Evolutionary conservation across 805 yeast genomes (phyloP).

Genomic region (Middelhovenomyces tepae): DNA sequence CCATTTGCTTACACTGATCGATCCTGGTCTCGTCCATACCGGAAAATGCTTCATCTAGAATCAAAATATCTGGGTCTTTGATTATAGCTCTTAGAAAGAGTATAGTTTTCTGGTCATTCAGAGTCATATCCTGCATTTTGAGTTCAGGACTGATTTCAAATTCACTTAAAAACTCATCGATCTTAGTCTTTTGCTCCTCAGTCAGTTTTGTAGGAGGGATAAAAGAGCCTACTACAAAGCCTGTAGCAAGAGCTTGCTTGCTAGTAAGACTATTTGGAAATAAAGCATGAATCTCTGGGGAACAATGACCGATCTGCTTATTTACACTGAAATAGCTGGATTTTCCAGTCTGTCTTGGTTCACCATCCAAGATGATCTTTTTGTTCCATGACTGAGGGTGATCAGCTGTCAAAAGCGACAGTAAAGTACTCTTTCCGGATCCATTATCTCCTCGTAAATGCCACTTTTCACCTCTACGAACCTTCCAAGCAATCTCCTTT

Average conservation of each 20-base stretch:
- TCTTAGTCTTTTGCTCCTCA: slow-evolving; percentile 29
- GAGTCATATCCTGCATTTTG: slow-evolving; percentile 44
- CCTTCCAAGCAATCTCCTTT: slow-evolving; percentile 53
- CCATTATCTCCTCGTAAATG: slow-evolving; percentile 87
- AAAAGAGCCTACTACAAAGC: slow-evolving; percentile 61
- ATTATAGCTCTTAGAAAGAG: slow-evolving; percentile 70
- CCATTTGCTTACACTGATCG: slow-evolving; percentile 43
- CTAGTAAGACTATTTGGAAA: slow-evolving; percentile 54
- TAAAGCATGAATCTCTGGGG: slow-evolving; percentile 90
- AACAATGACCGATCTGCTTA: slow-evolving; percentile 68
- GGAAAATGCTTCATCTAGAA: slow-evolving; percentile 88
- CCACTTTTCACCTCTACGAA: slow-evolving; percentile 71
- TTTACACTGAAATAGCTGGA: slow-evolving; percentile 74
- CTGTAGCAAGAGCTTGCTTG: slow-evolving; percentile 57
- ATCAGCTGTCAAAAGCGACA: slow-evolving; percentile 81
- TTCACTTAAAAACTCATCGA: slow-evolving; percentile 39
- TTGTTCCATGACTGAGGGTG: slow-evolving; percentile 95
- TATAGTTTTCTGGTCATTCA: slow-evolving; percentile 71
- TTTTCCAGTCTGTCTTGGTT: slow-evolving; percentile 62
- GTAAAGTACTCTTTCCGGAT: slow-evolving; percentile 82
- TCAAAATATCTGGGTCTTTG: slow-evolving; percentile 67
- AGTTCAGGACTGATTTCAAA: slow-evolving; percentile 38
- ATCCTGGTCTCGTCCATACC: slow-evolving; percentile 69
- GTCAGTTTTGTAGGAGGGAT: slow-evolving; percentile 38
- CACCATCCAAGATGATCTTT: slow-evolving; percentile 53